Percentiles rank a stretch among this genome's conserved stretches.
Conservation (phyloP, 208 protist species). For the Trypanosoma vivax region DNA sequence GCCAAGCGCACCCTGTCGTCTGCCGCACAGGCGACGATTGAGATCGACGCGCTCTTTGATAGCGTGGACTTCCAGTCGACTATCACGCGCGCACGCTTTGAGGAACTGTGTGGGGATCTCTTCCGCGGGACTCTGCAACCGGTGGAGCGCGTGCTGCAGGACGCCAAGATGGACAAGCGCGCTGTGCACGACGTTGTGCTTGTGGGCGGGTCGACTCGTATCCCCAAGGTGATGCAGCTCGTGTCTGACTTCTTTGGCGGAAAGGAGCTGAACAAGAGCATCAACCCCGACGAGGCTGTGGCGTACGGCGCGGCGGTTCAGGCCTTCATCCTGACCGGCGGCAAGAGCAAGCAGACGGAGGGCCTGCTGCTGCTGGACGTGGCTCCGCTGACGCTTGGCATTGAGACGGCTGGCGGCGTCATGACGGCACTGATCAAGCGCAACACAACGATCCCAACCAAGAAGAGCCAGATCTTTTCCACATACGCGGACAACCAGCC, state of each 20-base stretch:
- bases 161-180: constrained; percentile 73
- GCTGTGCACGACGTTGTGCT: constrained; percentile 90
- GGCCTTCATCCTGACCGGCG: no score
- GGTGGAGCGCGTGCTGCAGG: constrained; percentile 78
- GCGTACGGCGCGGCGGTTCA: constrained; percentile 99
- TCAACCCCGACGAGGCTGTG: constrained; percentile 96
- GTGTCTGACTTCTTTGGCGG: constrained; percentile 53
- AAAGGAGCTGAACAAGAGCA: constrained; percentile 91
- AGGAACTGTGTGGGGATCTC: constrained; percentile 91
- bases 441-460: constrained; percentile 88
- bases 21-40: constrained; percentile 82
- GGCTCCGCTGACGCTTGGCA: constrained; percentile 93
- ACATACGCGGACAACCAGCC: constrained; percentile 96
- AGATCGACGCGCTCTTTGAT: constrained; percentile 93
- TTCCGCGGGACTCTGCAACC: constrained; percentile 69
- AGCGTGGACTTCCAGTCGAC: constrained; percentile 94
- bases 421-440: constrained; percentile 85
- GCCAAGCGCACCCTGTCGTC: constrained; percentile 97
- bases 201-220: constrained; percentile 95
- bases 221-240: constrained; percentile 94
- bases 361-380: constrained; percentile 95
- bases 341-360: constrained; percentile 78
- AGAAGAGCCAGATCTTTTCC: constrained; percentile 93
- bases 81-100: constrained; percentile 96
- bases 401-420: constrained; percentile 93